phyloP scores from a whole-genome alignment of 345 rosid genomes.

The Euclidium syriacum region DNA sequence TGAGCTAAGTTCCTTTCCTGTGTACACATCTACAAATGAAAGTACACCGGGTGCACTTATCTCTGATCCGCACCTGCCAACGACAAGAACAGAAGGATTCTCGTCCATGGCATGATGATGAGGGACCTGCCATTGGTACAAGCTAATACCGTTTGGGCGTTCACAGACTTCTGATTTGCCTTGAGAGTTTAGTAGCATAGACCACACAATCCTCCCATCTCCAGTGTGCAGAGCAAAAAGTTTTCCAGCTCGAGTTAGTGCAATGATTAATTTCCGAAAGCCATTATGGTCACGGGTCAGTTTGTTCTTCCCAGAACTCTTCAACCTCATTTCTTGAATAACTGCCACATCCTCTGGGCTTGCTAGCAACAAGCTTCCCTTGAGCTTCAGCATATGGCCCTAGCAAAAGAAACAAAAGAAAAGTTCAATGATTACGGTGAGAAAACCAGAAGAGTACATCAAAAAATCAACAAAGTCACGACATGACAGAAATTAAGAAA shows the following conservation, averaged over 20 bases:
- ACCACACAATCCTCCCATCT: conserved; percentile 94
- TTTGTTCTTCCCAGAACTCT: conserved; percentile 88
- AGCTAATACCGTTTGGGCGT: conserved; percentile 49
- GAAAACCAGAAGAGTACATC: not conserved
- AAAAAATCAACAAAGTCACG: not conserved
- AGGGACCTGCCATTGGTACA: conserved; percentile 94
- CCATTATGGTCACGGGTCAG: conserved; percentile 98
- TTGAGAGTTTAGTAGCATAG: conserved; percentile 55
- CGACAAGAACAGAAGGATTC: conserved; percentile 86
- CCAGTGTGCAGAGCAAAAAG: conserved; percentile 92
- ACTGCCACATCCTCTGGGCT: conserved; percentile 85
- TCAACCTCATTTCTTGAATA: conserved; percentile 80
- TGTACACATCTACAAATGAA: conserved; percentile 83
- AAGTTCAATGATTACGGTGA: conserved; percentile 23
- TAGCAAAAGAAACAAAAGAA: conserved; percentile 31
- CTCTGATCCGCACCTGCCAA: conserved; percentile 66
- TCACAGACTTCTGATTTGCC: conserved; percentile 58
- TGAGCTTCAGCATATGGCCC: conserved; percentile 93
- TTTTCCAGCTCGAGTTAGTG: conserved; percentile 81
- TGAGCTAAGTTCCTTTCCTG: conserved; percentile 65
- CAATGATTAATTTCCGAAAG: conserved; percentile 84
- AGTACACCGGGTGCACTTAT: conserved; percentile 59
- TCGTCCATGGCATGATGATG: conserved; percentile 97
- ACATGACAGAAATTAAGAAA: not conserved
- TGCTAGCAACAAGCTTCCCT: conserved; percentile 93